Evolutionary conservation across 139 green algal species (phyloP).

Genomic region (Chlorella sp.): DNA sequence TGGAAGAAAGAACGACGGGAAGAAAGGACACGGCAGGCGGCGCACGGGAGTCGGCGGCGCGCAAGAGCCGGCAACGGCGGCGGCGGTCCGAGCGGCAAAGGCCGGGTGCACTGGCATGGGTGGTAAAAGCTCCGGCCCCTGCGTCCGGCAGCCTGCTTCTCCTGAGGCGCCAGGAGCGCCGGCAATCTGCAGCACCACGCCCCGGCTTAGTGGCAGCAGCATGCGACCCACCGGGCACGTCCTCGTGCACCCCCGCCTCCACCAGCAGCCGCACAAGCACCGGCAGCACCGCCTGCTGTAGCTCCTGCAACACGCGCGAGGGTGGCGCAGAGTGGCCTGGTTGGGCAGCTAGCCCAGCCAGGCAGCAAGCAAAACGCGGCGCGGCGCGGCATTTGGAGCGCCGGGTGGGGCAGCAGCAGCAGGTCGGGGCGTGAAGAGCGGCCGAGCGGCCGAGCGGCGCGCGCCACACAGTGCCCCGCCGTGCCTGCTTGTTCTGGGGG

Average conservation of each 20-base stretch:
- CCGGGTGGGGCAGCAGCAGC: not conserved
- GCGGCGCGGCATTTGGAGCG: not conserved
- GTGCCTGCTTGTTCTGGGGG: not conserved
- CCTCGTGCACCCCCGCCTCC: constrained; percentile 40
- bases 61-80: too few relatives aligned
- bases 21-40: not conserved
- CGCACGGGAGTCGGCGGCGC: not conserved
- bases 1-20: not conserved
- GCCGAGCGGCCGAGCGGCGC: not conserved
- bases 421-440: too few relatives aligned
- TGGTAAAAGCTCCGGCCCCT: too few relatives aligned
- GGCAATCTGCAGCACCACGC: not conserved
- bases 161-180: too few relatives aligned
- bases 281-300: constrained; percentile 48
- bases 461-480: not conserved
- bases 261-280: constrained; percentile 65
- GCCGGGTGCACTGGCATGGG: too few relatives aligned
- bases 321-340: not conserved
- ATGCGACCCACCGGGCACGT: constrained; percentile 39
- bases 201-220: not conserved
- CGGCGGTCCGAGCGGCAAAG: too few relatives aligned
- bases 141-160: too few relatives aligned
- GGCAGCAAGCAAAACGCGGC: not conserved
- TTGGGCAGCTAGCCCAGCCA: not conserved
- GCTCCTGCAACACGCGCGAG: constrained; percentile 1